Base-by-base conservation (phyloP, 768 basidiomycete species). In the Coprinellus aureogranulatus region DNA sequence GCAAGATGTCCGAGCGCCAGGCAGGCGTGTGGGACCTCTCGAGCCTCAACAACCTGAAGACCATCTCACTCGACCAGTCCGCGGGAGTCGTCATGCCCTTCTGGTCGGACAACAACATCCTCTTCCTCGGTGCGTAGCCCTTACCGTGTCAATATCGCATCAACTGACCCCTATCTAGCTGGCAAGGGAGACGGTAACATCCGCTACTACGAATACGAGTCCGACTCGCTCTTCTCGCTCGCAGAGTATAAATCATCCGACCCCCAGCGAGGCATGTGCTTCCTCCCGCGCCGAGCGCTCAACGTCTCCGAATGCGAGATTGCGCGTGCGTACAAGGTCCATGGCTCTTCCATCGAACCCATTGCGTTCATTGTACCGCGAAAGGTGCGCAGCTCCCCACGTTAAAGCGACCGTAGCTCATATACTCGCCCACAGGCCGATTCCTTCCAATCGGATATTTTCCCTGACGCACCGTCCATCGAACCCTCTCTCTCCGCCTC, bases 151-250 rank as follows among this genome's bases (percentile, higher is more conserved):
- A 6, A 49, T 54, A 12, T 14, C 34, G 34, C 34, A 1, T 55
- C 27, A 44, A 55, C 48, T 28, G 52, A 51, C 47, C 34, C 25
- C 49, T 60, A 40, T 49, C 60, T 59, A 85, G 93, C 92, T 71
- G 93, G 94, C 50, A 96, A 96, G 74, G 94, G 92, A 40, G 96
- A 99, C 66, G 96, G 96, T 27, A 99, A 99, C 70, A 88, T 98
- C 61, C 88, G 96, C n/a, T 96, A 92, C 81, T 98, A 88, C 72
- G 97, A 99, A 70, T 94, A 89, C 72, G 95, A 97, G 65, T 83
- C 81, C 30, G 95, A 98, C 73, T 79, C 85, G 47, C 79, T 98
- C 20, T 80, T 85, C 74, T 71, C 83, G 18, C 79, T 94, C 4
- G 77, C 86, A 20, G 97, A 98, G 69, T 84, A 95, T 80, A 90